Evolutionary conservation across 1,139 yeast species (phyloP), one percentile per base, ranked within the genome.

Genomic region (Pichia sp.): DNA sequence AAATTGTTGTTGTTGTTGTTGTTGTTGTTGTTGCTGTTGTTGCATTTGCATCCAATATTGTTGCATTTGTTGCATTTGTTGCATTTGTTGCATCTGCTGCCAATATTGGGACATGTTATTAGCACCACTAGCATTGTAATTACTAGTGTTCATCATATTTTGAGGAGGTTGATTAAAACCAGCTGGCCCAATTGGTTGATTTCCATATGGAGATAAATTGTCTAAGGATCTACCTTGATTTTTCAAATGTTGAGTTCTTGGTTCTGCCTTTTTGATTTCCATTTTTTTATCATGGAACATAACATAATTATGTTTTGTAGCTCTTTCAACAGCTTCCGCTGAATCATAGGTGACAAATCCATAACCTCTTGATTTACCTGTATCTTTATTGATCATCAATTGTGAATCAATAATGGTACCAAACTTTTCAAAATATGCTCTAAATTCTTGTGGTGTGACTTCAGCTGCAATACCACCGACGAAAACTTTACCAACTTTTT

Each of bases 221-320:
- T 30, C 54, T 39, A 43, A 61, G 62, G 56, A 65, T 71, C 51
- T 63, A 62, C 53, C 67, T 68, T 43, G 48, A 12, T 40, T 40
- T 24, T 42, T 44, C 23, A 46, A 26, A 52, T 70, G 72, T 59
- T 76, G 82, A 66, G 73, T 81, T 64, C 97, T 78, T 52, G 98
- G 97, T 63, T 90, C 97, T n/a, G 99, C 99, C 57, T 96, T 79
- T 66, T 92, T 92, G 50, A 92, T 96, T 66, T 92, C 98, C 78
- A 92, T 87, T 40, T 87, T 80, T 64, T 84, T 87, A 43, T 95
- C 96, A 62, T 89, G 89, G 55, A 89, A 80, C 47, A 83, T 80
- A 53, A 89, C 75, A 60, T 80, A 87, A 66, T 86, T 85, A 63
- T 83, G 84, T 48, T 82, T 86, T 49, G 95, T 84, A 48, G 89